phyloP scores from a whole-genome alignment of 169 alveolate species.

The Perkinsus marinus region DNA sequence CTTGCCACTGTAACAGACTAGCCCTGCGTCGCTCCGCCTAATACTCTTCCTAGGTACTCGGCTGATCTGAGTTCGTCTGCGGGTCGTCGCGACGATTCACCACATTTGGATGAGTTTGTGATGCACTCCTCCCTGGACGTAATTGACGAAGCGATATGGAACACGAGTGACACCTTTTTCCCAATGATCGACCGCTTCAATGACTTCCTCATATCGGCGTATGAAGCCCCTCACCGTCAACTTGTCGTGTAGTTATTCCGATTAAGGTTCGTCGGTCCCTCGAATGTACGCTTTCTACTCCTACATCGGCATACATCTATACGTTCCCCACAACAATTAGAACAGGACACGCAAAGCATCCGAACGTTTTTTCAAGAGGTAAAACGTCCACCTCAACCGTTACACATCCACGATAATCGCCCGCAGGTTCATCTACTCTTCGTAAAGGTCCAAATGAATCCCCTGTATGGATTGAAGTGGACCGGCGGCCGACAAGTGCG shows the following conservation, averaged over 20 bases:
- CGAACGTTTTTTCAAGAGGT: neutral
- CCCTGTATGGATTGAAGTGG: neutral
- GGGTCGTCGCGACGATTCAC: neutral
- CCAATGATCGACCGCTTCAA: neutral
- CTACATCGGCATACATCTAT: neutral
- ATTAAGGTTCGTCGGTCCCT: neutral
- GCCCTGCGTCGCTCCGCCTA: neutral
- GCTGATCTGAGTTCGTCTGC: neutral
- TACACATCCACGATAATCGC: neutral
- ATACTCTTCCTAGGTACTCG: neutral
- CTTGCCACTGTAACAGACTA: neutral
- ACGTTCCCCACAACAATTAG: neutral
- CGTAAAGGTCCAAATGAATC: neutral
- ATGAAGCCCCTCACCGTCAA: neutral
- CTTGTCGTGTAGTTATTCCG: neutral
- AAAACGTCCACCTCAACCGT: neutral
- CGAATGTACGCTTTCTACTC: neutral
- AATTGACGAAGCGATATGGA: neutral
- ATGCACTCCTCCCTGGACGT: neutral
- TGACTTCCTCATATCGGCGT: neutral
- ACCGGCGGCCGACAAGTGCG: neutral
- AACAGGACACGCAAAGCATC: neutral
- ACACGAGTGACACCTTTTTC: neutral
- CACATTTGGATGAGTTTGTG: neutral
- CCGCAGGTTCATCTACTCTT: neutral